Evolutionary conservation across 352 stramenopile genomes (phyloP), one percentile per base, ranked within the genome.

Genomic region (Pythium chondricola): DNA sequence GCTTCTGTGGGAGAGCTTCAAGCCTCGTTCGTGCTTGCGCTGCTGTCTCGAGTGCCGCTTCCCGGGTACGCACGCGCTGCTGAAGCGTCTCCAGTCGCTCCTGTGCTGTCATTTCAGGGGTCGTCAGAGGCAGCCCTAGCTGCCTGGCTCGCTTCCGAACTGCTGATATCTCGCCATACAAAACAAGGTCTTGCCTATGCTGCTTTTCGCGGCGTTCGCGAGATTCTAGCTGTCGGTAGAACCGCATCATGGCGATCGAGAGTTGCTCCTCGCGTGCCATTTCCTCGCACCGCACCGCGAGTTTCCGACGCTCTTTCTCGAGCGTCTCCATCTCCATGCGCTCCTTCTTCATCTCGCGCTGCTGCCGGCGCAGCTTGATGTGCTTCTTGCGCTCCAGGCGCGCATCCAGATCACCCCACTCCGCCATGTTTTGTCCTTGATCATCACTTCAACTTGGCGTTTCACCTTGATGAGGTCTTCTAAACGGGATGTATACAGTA

Each of bases 191-290:
- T 13, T 64, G 55, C 13, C 77, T 59, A 32, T 62, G 64, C 44
- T 71, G 57, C 1, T 38, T 51, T 13, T 45, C 43, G 13, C 49
- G 55, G 2, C 20, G 29, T 24, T 40, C 1, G 1, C 30, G 26
- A 0, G 18, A 16, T 4, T 65, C 66, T 22, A 73, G 48, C 1
- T 56, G 31, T 11, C 39, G 36, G 21, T 69, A 65, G 31, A 56
- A 65, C 10, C 31, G 42, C 47, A 63, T 65, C 71, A 81, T 72
- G 1, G 42, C 56, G 14, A 64, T 39, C n/a, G 72, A 83, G 14
- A 84, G 54, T 20, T 52, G 42, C 29, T 87, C 75, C 41, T 87
- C 75, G 2, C 43, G 31, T 22, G 68, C 51, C 72, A 87, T 85
- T 50, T 82, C 72, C 2, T 47, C 58, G 48, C 75, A 82, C 44